A percentile compares a stretch with the other conserved stretches of the same genome.
These are phyloP conservation scores for Pseudocercospora cruenta DNA, from an alignment of 2,329 filamentous ascomycete species.

Conservation along the genomic window DNA sequence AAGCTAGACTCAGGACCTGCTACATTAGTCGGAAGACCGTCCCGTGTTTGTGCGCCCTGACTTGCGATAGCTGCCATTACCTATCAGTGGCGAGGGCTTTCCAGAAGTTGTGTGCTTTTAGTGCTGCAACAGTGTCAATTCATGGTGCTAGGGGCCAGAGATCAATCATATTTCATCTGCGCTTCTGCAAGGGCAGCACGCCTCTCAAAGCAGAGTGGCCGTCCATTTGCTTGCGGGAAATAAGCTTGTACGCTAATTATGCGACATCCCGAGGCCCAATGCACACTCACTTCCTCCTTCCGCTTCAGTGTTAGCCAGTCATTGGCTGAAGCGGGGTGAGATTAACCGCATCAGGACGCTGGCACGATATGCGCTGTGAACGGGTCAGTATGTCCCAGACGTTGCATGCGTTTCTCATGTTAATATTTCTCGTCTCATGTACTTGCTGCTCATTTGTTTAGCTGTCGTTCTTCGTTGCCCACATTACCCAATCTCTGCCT, in stretches of 20 bases:
- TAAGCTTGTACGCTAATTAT: neutral
- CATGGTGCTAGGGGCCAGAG: neutral
- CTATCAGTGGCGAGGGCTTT: neutral
- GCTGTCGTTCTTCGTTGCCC: neutral
- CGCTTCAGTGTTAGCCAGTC: neutral
- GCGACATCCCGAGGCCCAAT: neutral
- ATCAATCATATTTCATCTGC: neutral
- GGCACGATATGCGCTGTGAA: neutral
- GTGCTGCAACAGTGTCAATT: neutral
- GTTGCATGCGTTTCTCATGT: neutral
- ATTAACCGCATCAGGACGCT: neutral
- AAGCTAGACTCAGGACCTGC: neutral
- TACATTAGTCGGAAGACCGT: neutral
- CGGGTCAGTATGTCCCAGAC: neutral
- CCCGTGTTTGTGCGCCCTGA: neutral
- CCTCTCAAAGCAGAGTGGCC: neutral
- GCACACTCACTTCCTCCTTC: conserved; percentile 2
- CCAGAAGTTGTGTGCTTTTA: neutral
- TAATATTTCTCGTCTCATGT: neutral
- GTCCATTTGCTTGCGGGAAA: neutral
- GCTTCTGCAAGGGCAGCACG: neutral
- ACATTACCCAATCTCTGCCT: conserved; percentile 1
- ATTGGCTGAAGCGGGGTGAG: neutral
- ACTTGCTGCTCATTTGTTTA: neutral
- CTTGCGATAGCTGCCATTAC: neutral